These are phyloP conservation scores for Alternaria triticina DNA, from an alignment of 2,329 filamentous ascomycete species.

Conservation along the genomic window DNA sequence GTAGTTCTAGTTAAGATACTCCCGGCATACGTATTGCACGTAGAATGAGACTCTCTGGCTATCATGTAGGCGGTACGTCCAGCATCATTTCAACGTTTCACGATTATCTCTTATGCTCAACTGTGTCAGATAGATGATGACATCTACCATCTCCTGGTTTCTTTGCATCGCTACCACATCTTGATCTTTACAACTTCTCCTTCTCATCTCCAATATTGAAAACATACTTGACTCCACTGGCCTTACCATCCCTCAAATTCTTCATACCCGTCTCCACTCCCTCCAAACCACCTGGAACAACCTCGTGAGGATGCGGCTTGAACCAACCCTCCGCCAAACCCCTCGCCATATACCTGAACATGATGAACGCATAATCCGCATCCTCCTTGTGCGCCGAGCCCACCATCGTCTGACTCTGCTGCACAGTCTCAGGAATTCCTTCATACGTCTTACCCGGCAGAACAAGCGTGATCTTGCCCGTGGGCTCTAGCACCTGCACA, in stretches of 20 bases:
- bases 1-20: not conserved
- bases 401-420: conserved; percentile 48
- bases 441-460: conserved; percentile 53
- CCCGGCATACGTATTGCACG: not conserved
- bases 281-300: conserved; percentile 61
- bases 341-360: conserved; percentile 53
- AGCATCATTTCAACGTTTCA: not conserved
- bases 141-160: not conserved
- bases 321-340: conserved; percentile 61
- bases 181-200: not conserved
- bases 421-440: conserved; percentile 44
- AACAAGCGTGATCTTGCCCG: conserved; percentile 49
- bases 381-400: conserved; percentile 35
- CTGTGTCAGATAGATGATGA: not conserved
- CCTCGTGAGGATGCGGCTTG: conserved; percentile 57
- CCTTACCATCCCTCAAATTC: conserved; percentile 65
- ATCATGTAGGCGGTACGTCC: not conserved
- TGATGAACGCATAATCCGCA: conserved; percentile 55
- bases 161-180: not conserved
- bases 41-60: not conserved
- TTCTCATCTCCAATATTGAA: conserved; percentile 60
- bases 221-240: conserved; percentile 70
- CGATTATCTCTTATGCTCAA: not conserved
- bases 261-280: conserved; percentile 61
- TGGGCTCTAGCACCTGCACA: conserved; percentile 43